A percentile compares a stretch with the other conserved stretches of the same genome.
phyloP scores from a whole-genome alignment of 225 moss, liverwort and hornwort genomes.

The Marchantia paleacea region DNA sequence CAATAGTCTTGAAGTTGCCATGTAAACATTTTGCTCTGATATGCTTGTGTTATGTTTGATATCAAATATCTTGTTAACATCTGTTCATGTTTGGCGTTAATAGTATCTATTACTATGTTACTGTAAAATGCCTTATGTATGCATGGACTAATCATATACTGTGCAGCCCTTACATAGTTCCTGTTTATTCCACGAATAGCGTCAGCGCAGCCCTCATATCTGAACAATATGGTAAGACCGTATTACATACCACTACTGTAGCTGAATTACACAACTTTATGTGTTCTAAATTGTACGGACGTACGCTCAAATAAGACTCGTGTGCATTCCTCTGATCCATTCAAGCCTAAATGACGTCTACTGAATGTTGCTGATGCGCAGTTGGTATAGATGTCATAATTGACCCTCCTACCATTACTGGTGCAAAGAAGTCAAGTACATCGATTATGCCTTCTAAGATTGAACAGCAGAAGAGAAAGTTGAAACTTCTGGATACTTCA shows the following conservation, averaged over 20 bases:
- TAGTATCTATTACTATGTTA: no score
- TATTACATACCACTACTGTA: not conserved
- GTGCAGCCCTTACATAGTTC: constrained; percentile 74
- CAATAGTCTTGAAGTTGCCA: no score
- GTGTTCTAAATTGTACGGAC: not conserved
- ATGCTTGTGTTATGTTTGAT: no score
- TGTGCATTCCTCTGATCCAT: not conserved
- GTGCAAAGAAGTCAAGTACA: not conserved
- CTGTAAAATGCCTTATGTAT: no score
- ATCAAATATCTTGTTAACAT: no score
- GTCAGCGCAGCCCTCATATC: constrained; percentile 67
- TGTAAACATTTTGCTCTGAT: no score
- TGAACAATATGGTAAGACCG: constrained; percentile 66
- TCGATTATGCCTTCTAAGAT: not conserved
- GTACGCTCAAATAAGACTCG: no score
- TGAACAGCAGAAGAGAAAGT: not conserved
- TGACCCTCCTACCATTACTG: not conserved
- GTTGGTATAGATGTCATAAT: constrained; percentile 33
- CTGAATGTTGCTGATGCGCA: constrained; percentile 13
- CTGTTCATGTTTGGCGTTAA: no score
- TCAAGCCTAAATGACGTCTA: not conserved
- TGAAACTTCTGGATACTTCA: not conserved
- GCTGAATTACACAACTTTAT: not conserved
- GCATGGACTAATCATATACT: not conserved
- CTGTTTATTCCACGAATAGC: constrained; percentile 46